phyloP scores from a whole-genome alignment of 306 rosid genomes.

The Cicer cuneatum region DNA sequence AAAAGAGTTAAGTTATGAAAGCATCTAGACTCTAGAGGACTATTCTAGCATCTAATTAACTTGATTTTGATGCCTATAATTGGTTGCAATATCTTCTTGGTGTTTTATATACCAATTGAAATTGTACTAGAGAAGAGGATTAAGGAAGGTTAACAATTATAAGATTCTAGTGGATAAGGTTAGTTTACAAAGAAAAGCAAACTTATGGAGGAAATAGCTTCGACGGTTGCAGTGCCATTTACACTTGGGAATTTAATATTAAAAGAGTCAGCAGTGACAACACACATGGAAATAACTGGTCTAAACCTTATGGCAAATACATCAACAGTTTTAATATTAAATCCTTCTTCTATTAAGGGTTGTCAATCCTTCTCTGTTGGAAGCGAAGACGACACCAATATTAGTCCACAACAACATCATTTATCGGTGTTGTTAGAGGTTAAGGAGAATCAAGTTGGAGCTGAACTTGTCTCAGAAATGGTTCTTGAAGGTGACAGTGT shows the following conservation, averaged over 20 bases:
- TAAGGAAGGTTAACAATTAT: constrained; percentile 27
- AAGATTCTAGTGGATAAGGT: constrained; percentile 46
- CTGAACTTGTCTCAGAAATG: constrained; percentile 43
- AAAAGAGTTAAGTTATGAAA: constrained; percentile 40
- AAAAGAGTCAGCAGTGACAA: constrained; percentile 60
- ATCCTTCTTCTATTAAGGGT: constrained; percentile 46
- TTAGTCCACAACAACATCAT: constrained; percentile 40
- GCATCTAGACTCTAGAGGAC: constrained; percentile 34
- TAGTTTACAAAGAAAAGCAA: constrained; percentile 41
- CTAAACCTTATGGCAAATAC: constrained; percentile 62
- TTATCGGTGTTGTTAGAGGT: constrained; percentile 33
- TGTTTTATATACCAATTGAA: constrained; percentile 38
- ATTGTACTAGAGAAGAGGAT: constrained; percentile 30
- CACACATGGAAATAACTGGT: constrained; percentile 64
- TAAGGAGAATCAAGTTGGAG: constrained; percentile 48
- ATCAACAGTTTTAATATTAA: constrained; percentile 54
- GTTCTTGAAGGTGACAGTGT: constrained; percentile 21
- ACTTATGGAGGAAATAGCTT: constrained; percentile 67
- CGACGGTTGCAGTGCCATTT: constrained; percentile 65
- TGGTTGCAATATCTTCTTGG: neutral
- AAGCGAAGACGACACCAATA: constrained; percentile 37
- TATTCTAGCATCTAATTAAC: constrained; percentile 37
- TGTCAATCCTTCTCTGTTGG: constrained; percentile 50
- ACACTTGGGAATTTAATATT: constrained; percentile 59
- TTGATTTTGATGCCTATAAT: constrained; percentile 36